Conservation (phyloP, 805 yeast species). For the Ogataea pignaliae region DNA sequence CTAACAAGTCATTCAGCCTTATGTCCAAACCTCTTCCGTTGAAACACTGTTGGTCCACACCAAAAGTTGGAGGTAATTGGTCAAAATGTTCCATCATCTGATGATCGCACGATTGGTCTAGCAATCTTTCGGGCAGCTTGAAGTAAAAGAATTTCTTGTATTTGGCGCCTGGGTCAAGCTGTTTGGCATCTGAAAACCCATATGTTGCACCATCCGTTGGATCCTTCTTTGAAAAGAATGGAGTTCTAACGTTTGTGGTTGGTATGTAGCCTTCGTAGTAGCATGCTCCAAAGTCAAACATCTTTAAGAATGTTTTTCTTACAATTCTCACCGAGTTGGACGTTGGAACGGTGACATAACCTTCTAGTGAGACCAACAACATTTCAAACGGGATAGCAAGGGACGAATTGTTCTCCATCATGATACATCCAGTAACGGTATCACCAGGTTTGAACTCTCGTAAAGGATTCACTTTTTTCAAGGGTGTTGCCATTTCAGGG, state of each 20-base stretch:
- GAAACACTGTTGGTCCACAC: conserved; percentile 28
- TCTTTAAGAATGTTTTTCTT: conserved; percentile 36
- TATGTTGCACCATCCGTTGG: conserved; percentile 22
- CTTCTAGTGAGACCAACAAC: conserved; percentile 55
- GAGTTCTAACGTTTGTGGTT: conserved; percentile 18
- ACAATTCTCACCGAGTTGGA: conserved; percentile 4
- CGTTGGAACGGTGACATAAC: conserved; percentile 28
- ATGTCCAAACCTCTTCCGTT: conserved; percentile 23
- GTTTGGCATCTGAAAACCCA: conserved; percentile 39
- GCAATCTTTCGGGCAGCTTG: conserved; percentile 45
- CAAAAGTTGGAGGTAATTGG: conserved; percentile 37
- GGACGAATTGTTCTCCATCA: conserved; percentile 35
- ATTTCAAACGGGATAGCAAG: conserved; percentile 48
- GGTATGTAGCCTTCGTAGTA: conserved; percentile 38
- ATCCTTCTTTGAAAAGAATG: conserved; percentile 12
- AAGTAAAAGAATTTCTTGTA: conserved; percentile 57
- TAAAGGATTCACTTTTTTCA: conserved; percentile 29
- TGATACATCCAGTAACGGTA: conserved; percentile 50
- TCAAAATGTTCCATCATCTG: conserved; percentile 29
- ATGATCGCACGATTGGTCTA: conserved; percentile 48
- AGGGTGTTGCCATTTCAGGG: conserved; percentile 26
- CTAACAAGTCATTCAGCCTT: conserved; percentile 37
- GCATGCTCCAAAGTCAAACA: conserved; percentile 45
- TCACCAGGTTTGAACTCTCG: conserved; percentile 64
- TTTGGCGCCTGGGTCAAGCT: conserved; percentile 40